phyloP scores from a whole-genome alignment of 148 eudicot species.

The Nepenthes mirabilis region DNA sequence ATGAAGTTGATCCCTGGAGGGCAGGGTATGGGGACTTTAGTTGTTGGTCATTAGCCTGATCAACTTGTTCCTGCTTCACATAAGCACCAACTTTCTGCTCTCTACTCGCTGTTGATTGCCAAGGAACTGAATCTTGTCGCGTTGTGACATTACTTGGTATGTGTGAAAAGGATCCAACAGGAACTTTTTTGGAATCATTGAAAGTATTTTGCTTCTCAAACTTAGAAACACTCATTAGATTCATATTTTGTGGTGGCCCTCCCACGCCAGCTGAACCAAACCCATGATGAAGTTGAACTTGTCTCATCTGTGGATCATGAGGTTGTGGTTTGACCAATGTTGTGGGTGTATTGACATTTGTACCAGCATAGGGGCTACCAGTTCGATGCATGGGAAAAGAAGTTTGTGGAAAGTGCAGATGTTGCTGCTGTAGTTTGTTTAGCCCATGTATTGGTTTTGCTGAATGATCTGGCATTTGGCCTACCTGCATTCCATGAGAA shows the following conservation, averaged over 20 bases:
- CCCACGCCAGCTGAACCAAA: too few relatives aligned
- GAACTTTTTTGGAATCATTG: too few relatives aligned
- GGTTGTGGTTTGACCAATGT: slow-evolving; percentile 38
- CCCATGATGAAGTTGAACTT: slow-evolving; percentile 18
- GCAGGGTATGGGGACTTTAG: slow-evolving; percentile 25
- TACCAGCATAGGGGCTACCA: slow-evolving; percentile 31
- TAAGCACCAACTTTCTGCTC: slow-evolving; percentile 37
- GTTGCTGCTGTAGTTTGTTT: slow-evolving; percentile 61
- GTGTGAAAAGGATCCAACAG: slow-evolving; percentile 5
- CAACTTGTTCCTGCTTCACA: slow-evolving; percentile 60
- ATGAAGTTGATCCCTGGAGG: slow-evolving; percentile 28
- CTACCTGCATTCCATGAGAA: slow-evolving; percentile 41
- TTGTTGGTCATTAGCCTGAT: slow-evolving; percentile 47
- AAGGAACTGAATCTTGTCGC: slow-evolving; percentile 35
- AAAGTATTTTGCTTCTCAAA: too few relatives aligned
- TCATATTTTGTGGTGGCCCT: too few relatives aligned
- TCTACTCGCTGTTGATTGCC: slow-evolving; percentile 33
- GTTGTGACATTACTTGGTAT: slow-evolving; percentile 16
- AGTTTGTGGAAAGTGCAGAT: slow-evolving; percentile 58
- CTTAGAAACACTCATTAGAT: too few relatives aligned
- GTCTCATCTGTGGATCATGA: slow-evolving; percentile 45
- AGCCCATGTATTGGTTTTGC: slow-evolving; percentile 45
- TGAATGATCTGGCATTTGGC: slow-evolving; percentile 35
- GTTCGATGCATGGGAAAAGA: slow-evolving; percentile 57
- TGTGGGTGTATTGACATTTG: slow-evolving; percentile 34